Percentiles rank a stretch among this genome's conserved stretches.
Evolutionary conservation across 75 land plant species (phyloP).

Genomic region (Pseudotsuga menziesii): DNA sequence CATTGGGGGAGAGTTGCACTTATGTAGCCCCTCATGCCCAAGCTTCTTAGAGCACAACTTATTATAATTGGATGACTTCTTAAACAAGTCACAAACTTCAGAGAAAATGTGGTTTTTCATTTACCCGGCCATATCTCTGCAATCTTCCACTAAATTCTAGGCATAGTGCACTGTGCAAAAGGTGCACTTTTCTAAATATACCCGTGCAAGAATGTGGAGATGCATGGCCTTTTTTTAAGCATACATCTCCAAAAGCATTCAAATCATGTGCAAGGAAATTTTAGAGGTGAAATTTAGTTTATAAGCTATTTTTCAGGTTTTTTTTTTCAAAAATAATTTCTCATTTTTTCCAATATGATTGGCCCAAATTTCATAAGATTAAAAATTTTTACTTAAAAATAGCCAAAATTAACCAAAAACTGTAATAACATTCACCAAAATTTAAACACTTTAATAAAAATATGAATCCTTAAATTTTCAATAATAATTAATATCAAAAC

Average conservation of each 20-base stretch:
- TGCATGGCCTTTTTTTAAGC: conserved; percentile 16
- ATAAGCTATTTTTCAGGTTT: no score
- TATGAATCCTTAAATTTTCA: no score
- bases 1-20: not conserved
- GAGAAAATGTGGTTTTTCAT: not conserved
- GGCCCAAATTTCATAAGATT: no score
- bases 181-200: conserved; percentile 18
- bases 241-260: conserved; percentile 26
- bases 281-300: no score
- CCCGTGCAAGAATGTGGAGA: conserved; percentile 23
- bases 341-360: no score
- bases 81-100: not conserved
- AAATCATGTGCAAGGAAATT: conserved; percentile 25
- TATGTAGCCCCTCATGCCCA: not conserved
- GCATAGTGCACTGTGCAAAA: conserved; percentile 12
- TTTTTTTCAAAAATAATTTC: no score
- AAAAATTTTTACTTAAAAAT: no score
- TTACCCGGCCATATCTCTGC: not conserved
- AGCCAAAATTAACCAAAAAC: no score
- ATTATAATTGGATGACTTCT: not conserved
- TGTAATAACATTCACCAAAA: no score
- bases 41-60: not conserved
- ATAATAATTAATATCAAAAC: no score
- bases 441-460: no score
- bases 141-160: not conserved